A percentile compares a stretch with the other conserved stretches of the same genome.
Conservation (phyloP, 2,329 filamentous ascomycete genomes). For the Fusarium buharicum region DNA sequence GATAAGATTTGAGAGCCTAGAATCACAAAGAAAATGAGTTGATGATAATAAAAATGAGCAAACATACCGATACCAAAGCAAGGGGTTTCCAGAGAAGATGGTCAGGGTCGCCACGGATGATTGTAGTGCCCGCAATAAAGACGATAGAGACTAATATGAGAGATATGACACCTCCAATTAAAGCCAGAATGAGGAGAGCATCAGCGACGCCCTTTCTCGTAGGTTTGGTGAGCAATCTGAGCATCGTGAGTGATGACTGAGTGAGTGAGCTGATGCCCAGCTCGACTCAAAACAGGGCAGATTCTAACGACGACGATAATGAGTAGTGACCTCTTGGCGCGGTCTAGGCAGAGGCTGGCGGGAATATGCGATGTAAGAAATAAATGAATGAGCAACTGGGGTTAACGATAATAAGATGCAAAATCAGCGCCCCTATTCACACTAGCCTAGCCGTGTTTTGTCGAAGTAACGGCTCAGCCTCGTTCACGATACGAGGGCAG, state of each 20-base stretch:
- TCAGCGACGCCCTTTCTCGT: conserved; percentile 31
- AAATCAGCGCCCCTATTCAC: conserved; percentile 30
- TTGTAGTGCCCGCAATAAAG: conserved; percentile 40
- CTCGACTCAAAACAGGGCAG: neutral
- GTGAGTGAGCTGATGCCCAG: conserved; percentile 17
- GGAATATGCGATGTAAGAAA: neutral
- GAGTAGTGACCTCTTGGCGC: no score
- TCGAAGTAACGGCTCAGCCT: conserved; percentile 26
- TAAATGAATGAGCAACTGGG: neutral
- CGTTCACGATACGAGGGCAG: conserved; percentile 30
- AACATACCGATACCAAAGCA: conserved; percentile 43
- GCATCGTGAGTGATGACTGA: conserved; percentile 18
- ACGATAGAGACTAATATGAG: conserved; percentile 33
- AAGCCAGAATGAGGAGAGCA: conserved; percentile 32
- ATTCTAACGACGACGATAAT: conserved; percentile 1
- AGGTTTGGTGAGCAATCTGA: conserved; percentile 26
- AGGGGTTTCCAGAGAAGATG: conserved; percentile 39
- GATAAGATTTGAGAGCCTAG: neutral
- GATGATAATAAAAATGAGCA: neutral
- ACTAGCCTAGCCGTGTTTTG: conserved; percentile 11
- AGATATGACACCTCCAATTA: conserved; percentile 39
- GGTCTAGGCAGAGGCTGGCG: neutral
- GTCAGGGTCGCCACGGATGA: conserved; percentile 25
- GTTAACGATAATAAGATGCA: conserved; percentile 3
- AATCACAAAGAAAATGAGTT: neutral